Conservation (phyloP, 129 eudicot genomes). For the Centaurea solstitialis region DNA sequence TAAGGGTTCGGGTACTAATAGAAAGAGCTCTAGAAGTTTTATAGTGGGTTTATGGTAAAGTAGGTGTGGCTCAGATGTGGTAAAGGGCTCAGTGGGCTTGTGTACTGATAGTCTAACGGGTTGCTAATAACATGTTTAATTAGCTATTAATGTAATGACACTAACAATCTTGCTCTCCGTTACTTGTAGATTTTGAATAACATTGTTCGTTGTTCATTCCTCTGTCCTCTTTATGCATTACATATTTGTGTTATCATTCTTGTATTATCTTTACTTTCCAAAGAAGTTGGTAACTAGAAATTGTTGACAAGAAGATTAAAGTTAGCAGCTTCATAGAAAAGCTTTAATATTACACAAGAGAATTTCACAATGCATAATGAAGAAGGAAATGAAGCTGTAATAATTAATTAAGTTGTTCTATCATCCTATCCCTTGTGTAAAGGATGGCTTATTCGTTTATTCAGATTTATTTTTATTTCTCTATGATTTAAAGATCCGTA, state of each 20-base stretch:
- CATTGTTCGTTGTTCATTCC: background rate
- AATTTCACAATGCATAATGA: background rate
- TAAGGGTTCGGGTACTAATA: no score
- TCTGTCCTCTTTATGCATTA: background rate
- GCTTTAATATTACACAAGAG: background rate
- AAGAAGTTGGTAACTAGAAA: background rate
- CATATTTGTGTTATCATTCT: background rate
- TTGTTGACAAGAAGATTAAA: background rate
- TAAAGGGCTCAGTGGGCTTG: no score
- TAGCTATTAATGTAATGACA: background rate
- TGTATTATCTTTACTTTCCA: background rate
- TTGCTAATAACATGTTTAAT: background rate
- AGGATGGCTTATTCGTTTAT: background rate
- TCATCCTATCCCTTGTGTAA: no score
- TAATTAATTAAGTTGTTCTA: background rate
- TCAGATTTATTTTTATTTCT: background rate
- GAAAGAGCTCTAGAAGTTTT: no score
- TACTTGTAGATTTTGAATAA: background rate
- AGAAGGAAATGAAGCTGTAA: background rate
- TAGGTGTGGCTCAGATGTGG: no score
- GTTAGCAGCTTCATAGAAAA: background rate
- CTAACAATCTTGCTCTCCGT: background rate
- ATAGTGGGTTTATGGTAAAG: no score
- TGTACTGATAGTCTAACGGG: no score
- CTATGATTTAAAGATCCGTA: background rate